Conservation (phyloP, 352 stramenopile species). For the Phytophthora kernoviae region DNA sequence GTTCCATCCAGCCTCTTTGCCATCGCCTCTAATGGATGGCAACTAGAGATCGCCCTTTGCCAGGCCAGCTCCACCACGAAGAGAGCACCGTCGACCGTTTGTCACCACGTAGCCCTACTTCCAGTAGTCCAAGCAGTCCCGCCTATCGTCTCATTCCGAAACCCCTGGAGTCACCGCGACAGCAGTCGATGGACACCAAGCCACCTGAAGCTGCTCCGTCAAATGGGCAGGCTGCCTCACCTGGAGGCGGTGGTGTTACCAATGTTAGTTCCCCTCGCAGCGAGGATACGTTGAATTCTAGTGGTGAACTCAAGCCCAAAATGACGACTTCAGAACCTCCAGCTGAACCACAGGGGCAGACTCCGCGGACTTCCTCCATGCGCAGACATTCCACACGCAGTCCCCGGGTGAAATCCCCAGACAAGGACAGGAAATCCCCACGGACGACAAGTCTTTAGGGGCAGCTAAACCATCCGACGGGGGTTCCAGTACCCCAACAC, state of each 20-base stretch:
- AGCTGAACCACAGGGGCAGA: not conserved
- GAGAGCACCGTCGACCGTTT: constrained; percentile 8
- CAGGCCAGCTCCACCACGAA: constrained; percentile 27
- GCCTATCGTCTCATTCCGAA: constrained; percentile 3
- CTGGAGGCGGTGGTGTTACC: not conserved
- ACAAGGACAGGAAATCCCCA: not conserved
- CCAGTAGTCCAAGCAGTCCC: not conserved
- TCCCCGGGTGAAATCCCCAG: not conserved
- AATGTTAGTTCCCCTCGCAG: not conserved
- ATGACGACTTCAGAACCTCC: not conserved
- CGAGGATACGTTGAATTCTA: not conserved
- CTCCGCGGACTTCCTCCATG: not conserved
- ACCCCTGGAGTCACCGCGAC: not conserved
- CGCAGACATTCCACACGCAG: not conserved
- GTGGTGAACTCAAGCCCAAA: not conserved
- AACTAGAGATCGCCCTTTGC: constrained; percentile 19
- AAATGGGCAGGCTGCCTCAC: not conserved
- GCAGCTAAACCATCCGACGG: not conserved
- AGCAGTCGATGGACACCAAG: not conserved
- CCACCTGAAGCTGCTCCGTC: not conserved
- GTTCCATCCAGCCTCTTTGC: not conserved
- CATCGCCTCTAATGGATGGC: constrained; percentile 27
- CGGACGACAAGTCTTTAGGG: not conserved
- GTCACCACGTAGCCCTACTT: not conserved
- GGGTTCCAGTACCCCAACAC: not conserved